A percentile compares a stretch with the other conserved stretches of the same genome.
phyloP scores from a whole-genome alignment of 2,329 filamentous ascomycete genomes.

The Penicillium fuscoglaucum region DNA sequence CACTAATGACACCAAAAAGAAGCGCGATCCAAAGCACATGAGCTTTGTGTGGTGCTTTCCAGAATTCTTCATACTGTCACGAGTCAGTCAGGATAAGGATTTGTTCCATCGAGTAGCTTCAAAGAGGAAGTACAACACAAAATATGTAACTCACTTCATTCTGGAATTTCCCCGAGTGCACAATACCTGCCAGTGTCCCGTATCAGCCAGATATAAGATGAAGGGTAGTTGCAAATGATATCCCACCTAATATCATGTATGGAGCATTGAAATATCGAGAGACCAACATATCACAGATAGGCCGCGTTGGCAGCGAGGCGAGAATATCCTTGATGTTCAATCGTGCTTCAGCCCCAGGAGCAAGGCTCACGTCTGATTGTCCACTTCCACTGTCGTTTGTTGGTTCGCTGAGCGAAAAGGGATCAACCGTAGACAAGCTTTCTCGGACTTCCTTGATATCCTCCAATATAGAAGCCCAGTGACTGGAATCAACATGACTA shows the following conservation, averaged over 20 bases:
- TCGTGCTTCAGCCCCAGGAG: background rate
- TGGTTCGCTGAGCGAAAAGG: background rate
- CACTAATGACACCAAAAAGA: slow-evolving; percentile 15
- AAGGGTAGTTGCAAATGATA: background rate
- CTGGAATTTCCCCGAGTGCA: slow-evolving; percentile 18
- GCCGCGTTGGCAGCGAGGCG: slow-evolving; percentile 4
- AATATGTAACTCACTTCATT: slow-evolving; percentile 9
- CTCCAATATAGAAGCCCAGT: slow-evolving; percentile 17
- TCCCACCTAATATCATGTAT: slow-evolving; percentile 15
- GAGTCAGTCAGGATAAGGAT: background rate
- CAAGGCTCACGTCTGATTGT: slow-evolving; percentile 7
- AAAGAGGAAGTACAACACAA: background rate
- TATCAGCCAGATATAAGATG: background rate
- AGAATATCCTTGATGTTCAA: slow-evolving; percentile 7
- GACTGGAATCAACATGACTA: slow-evolving; percentile 11
- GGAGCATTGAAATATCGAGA: slow-evolving; percentile 16
- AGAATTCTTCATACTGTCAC: slow-evolving; percentile 21
- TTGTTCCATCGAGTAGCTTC: background rate
- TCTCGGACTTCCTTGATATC: slow-evolving; percentile 15
- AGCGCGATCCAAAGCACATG: slow-evolving; percentile 20
- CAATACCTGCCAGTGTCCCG: slow-evolving; percentile 5
- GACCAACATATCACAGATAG: slow-evolving; percentile 13
- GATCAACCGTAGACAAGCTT: slow-evolving; percentile 1
- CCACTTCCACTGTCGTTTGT: background rate
- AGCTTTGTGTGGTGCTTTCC: slow-evolving; percentile 14